Percentiles rank a stretch among this genome's conserved stretches.
These are phyloP conservation scores for Scheffersomyces quercinus DNA, from an alignment of 1,139 yeast genomes.

Conservation along the genomic window DNA sequence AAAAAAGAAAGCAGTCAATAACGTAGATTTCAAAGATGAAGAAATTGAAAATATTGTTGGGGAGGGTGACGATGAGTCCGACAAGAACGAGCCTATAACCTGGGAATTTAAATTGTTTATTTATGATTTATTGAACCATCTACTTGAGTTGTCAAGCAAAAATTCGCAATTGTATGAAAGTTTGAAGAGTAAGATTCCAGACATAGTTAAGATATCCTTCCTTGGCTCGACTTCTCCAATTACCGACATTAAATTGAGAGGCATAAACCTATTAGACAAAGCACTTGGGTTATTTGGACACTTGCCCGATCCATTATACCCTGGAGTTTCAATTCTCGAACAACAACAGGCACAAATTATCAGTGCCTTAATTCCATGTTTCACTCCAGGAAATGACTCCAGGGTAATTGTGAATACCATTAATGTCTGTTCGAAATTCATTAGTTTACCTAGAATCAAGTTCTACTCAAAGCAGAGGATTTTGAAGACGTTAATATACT, in stretches of 20 bases:
- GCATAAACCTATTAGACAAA: conserved; percentile 59
- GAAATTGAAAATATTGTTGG: conserved; percentile 48
- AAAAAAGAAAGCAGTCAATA: conserved; percentile 36
- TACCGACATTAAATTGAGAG: conserved; percentile 59
- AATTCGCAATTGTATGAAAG: conserved; percentile 40
- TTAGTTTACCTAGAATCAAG: conserved; percentile 50
- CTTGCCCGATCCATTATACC: conserved; percentile 71
- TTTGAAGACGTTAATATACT: conserved; percentile 61
- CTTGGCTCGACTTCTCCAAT: conserved; percentile 79
- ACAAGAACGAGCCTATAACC: conserved; percentile 60
- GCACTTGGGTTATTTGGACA: conserved; percentile 49
- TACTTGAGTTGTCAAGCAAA: conserved; percentile 45
- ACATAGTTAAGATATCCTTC: conserved; percentile 78
- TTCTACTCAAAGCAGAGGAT: conserved; percentile 59
- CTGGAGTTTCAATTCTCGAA: conserved; percentile 71
- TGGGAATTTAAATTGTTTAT: conserved; percentile 72
- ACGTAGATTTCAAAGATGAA: conserved; percentile 44
- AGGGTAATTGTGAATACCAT: conserved; percentile 77
- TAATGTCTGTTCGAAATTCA: conserved; percentile 75
- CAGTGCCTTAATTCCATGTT: conserved; percentile 90
- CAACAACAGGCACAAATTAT: conserved; percentile 95
- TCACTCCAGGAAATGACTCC: conserved; percentile 70
- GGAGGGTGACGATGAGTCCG: conserved; percentile 27
- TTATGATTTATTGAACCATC: conserved; percentile 54
- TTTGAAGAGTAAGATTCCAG: conserved; percentile 59